Evolutionary conservation across 768 basidiomycete species (phyloP).

Genomic region (Boletus eberwhitei): DNA sequence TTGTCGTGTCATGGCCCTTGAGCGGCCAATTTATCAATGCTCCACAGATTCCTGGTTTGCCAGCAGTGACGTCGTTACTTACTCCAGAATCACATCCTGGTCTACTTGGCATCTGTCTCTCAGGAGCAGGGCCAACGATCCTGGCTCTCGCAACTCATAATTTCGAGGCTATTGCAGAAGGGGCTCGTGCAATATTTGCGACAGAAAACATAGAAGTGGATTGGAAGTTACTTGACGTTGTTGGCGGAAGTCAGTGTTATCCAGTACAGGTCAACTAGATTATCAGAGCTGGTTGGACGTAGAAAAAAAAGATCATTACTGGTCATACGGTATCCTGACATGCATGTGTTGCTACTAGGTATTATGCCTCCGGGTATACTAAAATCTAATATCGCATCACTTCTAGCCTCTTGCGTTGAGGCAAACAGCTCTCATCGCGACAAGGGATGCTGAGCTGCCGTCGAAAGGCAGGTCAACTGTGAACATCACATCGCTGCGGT

Average conservation of each 20-base stretch:
- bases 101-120: constrained; percentile 95
- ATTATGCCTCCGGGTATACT: constrained; percentile 27
- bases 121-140: constrained; percentile 97
- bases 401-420: constrained; percentile 72
- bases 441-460: constrained; percentile 58
- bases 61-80: constrained; percentile 84
- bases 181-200: constrained; percentile 72
- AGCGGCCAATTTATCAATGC: background rate
- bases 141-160: constrained; percentile 86
- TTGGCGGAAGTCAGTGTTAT: constrained; percentile 38
- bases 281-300: background rate
- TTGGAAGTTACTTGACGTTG: constrained; percentile 82
- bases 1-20: background rate
- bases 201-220: constrained; percentile 75
- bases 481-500: constrained; percentile 88
- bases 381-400: constrained; percentile 3
- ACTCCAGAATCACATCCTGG: constrained; percentile 90
- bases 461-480: constrained; percentile 84
- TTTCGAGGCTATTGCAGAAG: constrained; percentile 82
- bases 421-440: constrained; percentile 87
- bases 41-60: constrained; percentile 87
- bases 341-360: constrained; percentile 16
- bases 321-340: constrained; percentile 15
- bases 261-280: constrained; percentile 12
- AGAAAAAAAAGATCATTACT: constrained; percentile 17